These are phyloP conservation scores for Cercospora citrullina DNA, from an alignment of 2,329 filamentous ascomycete species.

Conservation along the genomic window DNA sequence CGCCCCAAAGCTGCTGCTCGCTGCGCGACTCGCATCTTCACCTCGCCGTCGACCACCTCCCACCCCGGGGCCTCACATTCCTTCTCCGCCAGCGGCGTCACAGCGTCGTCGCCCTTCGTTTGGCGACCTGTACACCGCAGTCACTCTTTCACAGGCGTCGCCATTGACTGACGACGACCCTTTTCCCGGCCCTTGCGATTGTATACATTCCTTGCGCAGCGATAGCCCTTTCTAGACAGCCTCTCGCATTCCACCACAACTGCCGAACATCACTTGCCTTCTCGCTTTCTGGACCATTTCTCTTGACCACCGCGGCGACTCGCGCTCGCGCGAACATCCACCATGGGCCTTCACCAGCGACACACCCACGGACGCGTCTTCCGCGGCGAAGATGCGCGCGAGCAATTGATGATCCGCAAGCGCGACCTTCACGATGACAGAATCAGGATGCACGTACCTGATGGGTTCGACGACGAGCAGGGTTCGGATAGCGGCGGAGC, in stretches of 20 bases:
- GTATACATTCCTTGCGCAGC: conserved; percentile 11
- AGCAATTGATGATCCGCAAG: conserved; percentile 31
- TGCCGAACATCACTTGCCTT: not conserved
- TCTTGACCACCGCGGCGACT: not conserved
- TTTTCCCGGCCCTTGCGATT: conserved; percentile 4
- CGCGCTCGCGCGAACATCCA: conserved; percentile 17
- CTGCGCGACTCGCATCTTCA: not conserved
- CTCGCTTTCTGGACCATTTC: conserved; percentile 1
- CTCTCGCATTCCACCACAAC: conserved; percentile 4
- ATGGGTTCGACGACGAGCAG: conserved; percentile 26
- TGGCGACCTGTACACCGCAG: conserved; percentile 11
- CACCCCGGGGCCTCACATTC: conserved; percentile 5
- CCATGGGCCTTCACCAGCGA: conserved; percentile 36
- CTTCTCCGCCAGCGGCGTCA: not conserved
- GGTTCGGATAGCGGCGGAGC: conserved; percentile 28
- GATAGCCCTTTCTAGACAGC: conserved; percentile 1
- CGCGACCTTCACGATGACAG: conserved; percentile 32
- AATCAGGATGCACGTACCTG: conserved; percentile 32
- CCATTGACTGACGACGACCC: conserved; percentile 14
- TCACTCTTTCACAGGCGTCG: conserved; percentile 14
- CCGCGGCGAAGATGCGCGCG: conserved; percentile 30
- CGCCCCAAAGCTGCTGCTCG: not conserved
- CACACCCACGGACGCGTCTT: conserved; percentile 35
- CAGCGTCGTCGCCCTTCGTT: conserved; percentile 13
- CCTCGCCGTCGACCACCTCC: conserved; percentile 4